Base-by-base conservation (phyloP, 495 filamentous ascomycete species). In the Amniculicola lignicola region DNA sequence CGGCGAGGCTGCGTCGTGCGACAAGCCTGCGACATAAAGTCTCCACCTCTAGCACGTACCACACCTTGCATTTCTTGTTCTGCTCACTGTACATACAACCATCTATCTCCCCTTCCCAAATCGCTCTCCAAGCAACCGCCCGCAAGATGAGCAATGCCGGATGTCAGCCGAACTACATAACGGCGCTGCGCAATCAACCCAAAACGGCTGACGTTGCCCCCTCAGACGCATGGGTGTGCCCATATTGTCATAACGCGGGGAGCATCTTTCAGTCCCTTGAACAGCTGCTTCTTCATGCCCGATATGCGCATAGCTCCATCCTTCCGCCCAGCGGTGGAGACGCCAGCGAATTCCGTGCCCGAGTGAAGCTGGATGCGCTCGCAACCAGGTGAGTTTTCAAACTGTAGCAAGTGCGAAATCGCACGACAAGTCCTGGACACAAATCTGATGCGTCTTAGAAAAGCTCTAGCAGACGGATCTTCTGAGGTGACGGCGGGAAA, bases 191-290 rank as follows among this genome's bases (percentile, higher is more conserved):
- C n/a, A 51, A 40, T 11, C 61, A 64, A 47, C 38, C 61, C 18
- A 64, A 60, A 42, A 63, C 60, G 60, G 50, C 46, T 43, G 56
- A 51, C n/a, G 29, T 9, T 5, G 39, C 33, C 6, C 28, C 42
- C 1, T 43, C 54, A 6, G 41, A 56, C 24, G 27, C 37, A 1
- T 21, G 56, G 0, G 10, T 46, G 1, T 63, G 61, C 28, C 61
- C 61, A 2, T 56, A 59, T 24, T 59, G 61, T 23, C 24, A 27
- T 15, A 31, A 48, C 21, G 50, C 48, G 12, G 55, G 50, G 12
- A 28, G 61, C 4, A 63, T 63, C 14, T 63, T 63, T 38, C 61
- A 63, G 18, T 44, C 16, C 16, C 6, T 43, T 3, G 51, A 59
- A 23, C 61, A 63, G 42, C 49, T 63, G 3, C 56, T 28, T 6